phyloP scores from a whole-genome alignment of 2,329 filamentous ascomycete species.

The Pezicula neosporulosa region DNA sequence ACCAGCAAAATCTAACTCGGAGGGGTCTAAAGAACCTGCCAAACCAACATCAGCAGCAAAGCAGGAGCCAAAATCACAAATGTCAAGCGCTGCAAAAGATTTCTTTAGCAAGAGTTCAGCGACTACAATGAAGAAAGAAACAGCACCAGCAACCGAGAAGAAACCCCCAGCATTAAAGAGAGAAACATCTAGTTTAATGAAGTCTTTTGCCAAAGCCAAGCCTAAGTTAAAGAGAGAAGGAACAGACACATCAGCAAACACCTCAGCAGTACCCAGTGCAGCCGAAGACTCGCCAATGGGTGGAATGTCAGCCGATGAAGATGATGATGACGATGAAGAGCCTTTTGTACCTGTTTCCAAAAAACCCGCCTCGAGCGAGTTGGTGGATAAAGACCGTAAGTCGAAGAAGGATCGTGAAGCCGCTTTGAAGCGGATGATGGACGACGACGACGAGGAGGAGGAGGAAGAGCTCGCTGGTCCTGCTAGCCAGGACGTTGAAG shows the following conservation, averaged over 20 bases:
- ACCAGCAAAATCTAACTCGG: conserved; percentile 13
- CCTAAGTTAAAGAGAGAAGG: conserved; percentile 48
- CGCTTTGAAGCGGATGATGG: conserved; percentile 65
- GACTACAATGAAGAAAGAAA: conserved; percentile 15
- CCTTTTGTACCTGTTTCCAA: conserved; percentile 42
- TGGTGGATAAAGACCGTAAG: conserved; percentile 15
- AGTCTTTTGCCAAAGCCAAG: conserved; percentile 71
- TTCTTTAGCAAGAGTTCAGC: conserved; percentile 32
- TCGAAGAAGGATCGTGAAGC: conserved; percentile 2
- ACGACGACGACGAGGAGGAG: conserved; percentile 67
- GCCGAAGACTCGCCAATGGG: conserved; percentile 51
- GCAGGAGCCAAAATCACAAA: conserved; percentile 17
- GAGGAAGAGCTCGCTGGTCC: conserved; percentile 32
- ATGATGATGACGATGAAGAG: conserved; percentile 53
- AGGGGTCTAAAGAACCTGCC: conserved; percentile 10
- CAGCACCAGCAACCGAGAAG: conserved; percentile 20
- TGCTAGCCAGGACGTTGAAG: conserved; percentile 49
- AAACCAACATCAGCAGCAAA: conserved; percentile 3
- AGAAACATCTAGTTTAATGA: conserved; percentile 65
- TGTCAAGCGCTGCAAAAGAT: conserved; percentile 28
- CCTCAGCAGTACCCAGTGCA: conserved; percentile 33
- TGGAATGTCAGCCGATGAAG: conserved; percentile 53
- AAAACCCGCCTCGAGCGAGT: conserved; percentile 22
- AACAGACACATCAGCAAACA: conserved; percentile 28
- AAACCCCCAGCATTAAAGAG: conserved; percentile 45